Evolutionary conservation across 164 flowering plant species (phyloP), one percentile per base, ranked within the genome.

Genomic region (Berberis thunbergii): DNA sequence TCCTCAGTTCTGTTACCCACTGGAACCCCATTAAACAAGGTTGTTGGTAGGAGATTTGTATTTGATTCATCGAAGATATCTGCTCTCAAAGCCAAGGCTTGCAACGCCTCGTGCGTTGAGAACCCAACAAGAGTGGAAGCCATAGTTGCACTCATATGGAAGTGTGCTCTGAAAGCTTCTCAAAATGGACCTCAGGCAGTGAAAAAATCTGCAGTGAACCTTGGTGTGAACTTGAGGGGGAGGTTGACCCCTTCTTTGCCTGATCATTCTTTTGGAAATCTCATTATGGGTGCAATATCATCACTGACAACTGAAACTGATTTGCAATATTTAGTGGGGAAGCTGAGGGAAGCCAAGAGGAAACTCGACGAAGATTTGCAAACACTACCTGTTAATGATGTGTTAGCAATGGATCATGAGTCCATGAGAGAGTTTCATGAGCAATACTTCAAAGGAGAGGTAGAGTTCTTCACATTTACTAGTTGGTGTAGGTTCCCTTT

Each of bases 81-180:
- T 48, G 59, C 61, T 0, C 79, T 83, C 42, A 71, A 72, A 61
- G 69, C 65, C 4, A 59, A 57, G 58, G 74, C 68, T 4, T 2
- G 2, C 2, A 38, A 43, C 59, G 48, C 0, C 48, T 75, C 39
- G 8, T 48, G 8, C 26, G 45, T 64, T 8, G 2, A 45, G 10
- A 2, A 48, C 55, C 85, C 88, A 0, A 80, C 85, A 0, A 69
- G 83, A 0, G 74, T 83, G 0, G 83, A 77, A 62, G 72, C 64
- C 1, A 73, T 87, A 10, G 10, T 26, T 12, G 57, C 52, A 8
- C 48, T 59, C 49, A 66, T 66, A 2, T 66, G 69, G 69, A 41
- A 56, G 39, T 45, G 44, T 39, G 26, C 45, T 42, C 50, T 60
- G 38, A 43, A 6, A 1, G 59, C 41, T 6, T 40, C 5, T 9